A percentile compares a stretch with the other conserved stretches of the same genome.
Conservation (phyloP, 345 rosid species). For the Noccaea bulbosa region DNA sequence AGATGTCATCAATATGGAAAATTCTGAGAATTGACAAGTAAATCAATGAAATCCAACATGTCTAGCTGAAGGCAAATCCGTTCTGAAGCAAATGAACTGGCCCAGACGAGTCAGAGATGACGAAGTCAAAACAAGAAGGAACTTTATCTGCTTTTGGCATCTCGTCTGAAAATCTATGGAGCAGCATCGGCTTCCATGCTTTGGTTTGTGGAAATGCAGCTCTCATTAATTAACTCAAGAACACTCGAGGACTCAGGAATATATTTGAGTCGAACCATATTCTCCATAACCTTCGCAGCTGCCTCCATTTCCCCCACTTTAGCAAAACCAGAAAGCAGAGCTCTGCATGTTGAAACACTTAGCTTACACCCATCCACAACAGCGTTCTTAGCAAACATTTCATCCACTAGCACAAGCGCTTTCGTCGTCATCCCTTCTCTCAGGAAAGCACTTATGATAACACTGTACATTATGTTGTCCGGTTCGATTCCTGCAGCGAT, state of each 20-base stretch:
- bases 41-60: constrained; percentile 10
- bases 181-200: constrained; percentile 39
- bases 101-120: neutral
- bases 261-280: constrained; percentile 55
- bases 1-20: constrained; percentile 2
- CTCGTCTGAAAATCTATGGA: constrained; percentile 15
- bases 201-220: constrained; percentile 32
- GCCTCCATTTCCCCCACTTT: constrained; percentile 51
- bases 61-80: constrained; percentile 19
- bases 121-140: constrained; percentile 10
- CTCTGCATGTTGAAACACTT: constrained; percentile 53
- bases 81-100: constrained; percentile 24
- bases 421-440: constrained; percentile 59
- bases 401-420: constrained; percentile 55
- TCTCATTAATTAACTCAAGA: constrained; percentile 30
- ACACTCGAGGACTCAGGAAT: constrained; percentile 52
- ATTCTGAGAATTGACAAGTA: neutral
- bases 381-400: constrained; percentile 52
- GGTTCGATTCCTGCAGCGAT: constrained; percentile 63
- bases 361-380: constrained; percentile 52
- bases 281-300: constrained; percentile 59
- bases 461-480: constrained; percentile 58
- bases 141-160: constrained; percentile 9
- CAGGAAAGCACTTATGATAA: constrained; percentile 56
- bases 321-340: constrained; percentile 52